Evolutionary conservation across 495 filamentous ascomycete genomes (phyloP), one percentile per base, ranked within the genome.

Genomic region (Tuber aestivum): DNA sequence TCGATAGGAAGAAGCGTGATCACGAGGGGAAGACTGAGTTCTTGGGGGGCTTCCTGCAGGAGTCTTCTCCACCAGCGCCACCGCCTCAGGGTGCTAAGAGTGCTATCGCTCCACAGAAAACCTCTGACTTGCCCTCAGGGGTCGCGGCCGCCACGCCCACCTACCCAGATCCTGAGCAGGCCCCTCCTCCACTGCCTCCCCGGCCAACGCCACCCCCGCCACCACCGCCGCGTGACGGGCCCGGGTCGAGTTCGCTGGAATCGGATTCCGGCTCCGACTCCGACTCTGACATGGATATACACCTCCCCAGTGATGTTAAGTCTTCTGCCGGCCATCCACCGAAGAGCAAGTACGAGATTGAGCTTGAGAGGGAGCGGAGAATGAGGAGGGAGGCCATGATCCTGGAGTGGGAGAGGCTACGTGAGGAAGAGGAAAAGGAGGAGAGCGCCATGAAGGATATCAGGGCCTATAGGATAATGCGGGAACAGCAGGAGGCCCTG

Each of bases 241-340:
- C 56, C 56, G 27, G 35, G 27, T 35, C 56, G 56, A 65, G 69
- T 9, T 42, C 41, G 1, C 20, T 16, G 12, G 48, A 69, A 45
- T 32, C 41, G 23, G 45, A 32, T 20, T 72, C 69, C 35, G 75
- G 37, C 32, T 44, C 48, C 2, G 56, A 65, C 12, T 40, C 72
- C 35, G 78, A 79, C 9, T 72, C 72, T 38, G 78, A 79, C 21
- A 41, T 79, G 6, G 78, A 79, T 27, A 61, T 75, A 8, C 50
- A 79, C 9, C 38, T 72, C 8, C 76, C 78, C 10, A 75, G 72
- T 18, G 78, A 79, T 32, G n/a, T 79, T 21, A 69, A 76, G 1
- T 61, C 50, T 1, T 70, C 78, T 16, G 72, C 78, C 8, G 78
- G 78, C 0, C 56, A 70, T 21, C 65, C 78, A 3, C 72, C 42